Base-by-base conservation (phyloP, 2,329 filamentous ascomycete species). In the Exophiala phaeomuriformis region DNA sequence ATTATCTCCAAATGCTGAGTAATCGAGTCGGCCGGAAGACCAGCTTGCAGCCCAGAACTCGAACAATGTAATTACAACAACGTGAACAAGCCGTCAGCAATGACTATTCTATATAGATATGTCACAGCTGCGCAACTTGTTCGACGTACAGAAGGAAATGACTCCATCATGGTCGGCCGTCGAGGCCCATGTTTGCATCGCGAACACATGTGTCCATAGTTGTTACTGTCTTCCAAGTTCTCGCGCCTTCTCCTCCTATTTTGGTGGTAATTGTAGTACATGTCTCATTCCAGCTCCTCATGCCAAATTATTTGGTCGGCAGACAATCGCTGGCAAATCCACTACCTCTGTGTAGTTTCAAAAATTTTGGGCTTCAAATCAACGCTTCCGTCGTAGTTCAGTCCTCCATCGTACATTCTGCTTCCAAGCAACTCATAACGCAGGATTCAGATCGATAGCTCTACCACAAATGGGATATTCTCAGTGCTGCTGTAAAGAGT, bases 401-500 rank as follows among this genome's bases (percentile, higher is more conserved):
- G 49, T 49, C 5, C 32, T 37, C 5, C 8, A 47, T 32, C 52
- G 49, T 57, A 57, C 51, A 49, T 32, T 28, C 45, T 37, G 8
- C 31, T 8, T n/a, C 45, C 33, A 33, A 47, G 10, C 41, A 12
- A 27, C 39, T 33, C 28, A 10, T 12, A 33, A 44, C 41, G 51
- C 28, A 39, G 33, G 19, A 46, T 39, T n/a, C 39, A 51, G 55
- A 30, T 28, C 44, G 47, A 46, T 42, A 12, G 47, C 42, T 40
- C 10, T 37, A 36, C 12, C 28, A 5, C 19, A 28, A 35, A 10
- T 47, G 32, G 29, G 35, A 31, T 36, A 12, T 43, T 42, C 31
- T 43, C 51, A 47, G 43, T 44, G 35, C 12, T 44, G 43, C 49
- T 29, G 32, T 27, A 54, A 56, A 47, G 56, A 59, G 56, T 45